phyloP scores from a whole-genome alignment of 2,329 filamentous ascomycete species.

The Fusarium sp. region DNA sequence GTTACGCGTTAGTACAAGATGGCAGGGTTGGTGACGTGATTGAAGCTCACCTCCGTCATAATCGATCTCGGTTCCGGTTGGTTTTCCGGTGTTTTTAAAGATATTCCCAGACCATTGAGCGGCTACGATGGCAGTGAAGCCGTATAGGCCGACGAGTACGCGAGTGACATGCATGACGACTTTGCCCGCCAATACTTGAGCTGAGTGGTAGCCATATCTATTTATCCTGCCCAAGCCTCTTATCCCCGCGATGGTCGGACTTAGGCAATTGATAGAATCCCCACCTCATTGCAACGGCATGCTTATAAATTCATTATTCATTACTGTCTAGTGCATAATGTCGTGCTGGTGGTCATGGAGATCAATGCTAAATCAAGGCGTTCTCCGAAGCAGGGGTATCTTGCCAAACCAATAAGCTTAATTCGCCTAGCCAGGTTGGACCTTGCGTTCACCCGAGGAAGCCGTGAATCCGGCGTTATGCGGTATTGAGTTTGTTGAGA shows the following conservation, averaged over 20 bases:
- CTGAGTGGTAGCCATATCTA: not conserved
- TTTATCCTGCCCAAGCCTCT: not conserved
- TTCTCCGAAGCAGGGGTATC: not conserved
- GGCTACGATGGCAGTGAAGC: not conserved
- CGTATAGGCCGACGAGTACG: not conserved
- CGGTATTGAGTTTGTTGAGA: not conserved
- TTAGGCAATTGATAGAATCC: not conserved
- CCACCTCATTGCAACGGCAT: not conserved
- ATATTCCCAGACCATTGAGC: not conserved
- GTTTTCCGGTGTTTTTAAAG: not conserved
- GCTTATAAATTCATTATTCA: not conserved
- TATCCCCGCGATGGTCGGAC: not conserved
- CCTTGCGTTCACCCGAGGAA: not conserved
- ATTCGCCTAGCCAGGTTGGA: not conserved
- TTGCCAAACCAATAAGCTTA: not conserved
- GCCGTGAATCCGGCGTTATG: not conserved
- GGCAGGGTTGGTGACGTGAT: accelerated
- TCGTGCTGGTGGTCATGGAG: not conserved
- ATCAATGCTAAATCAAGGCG: not conserved
- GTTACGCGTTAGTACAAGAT: not conserved
- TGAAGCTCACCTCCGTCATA: slow-evolving; percentile 14
- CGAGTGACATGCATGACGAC: not conserved
- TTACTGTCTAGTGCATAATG: not conserved
- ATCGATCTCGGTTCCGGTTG: not conserved
- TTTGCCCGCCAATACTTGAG: not conserved